Conservation (phyloP, 129 eudicot genomes). For the Smallanthus sonchifolius region DNA sequence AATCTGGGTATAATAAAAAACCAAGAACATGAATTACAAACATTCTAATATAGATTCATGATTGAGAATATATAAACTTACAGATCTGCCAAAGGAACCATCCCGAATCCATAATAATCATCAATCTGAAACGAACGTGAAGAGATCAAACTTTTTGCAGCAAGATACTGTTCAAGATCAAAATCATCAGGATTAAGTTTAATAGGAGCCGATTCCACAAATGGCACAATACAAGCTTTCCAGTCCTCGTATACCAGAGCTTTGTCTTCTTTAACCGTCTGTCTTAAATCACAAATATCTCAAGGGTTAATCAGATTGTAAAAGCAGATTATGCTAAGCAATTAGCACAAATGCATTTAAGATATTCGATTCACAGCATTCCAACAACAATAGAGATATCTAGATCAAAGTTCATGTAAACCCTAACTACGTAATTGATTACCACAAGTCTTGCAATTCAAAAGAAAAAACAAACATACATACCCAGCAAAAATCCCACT, state of each 20-base stretch:
- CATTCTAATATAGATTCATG: not conserved
- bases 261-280: conserved; percentile 87
- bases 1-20: conserved; percentile 37
- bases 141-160: conserved; percentile 87
- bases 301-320: not conserved
- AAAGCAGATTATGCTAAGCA: not conserved
- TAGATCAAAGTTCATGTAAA: not conserved
- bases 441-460: not conserved
- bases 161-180: conserved; percentile 61
- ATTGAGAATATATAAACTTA: conserved; percentile 37
- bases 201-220: conserved; percentile 43
- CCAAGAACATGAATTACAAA: not conserved
- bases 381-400: not conserved
- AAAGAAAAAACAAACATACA: no score
- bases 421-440: not conserved
- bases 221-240: conserved; percentile 76
- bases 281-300: conserved; percentile 31
- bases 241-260: conserved; percentile 66
- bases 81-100: conserved; percentile 99
- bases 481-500: no score
- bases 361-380: not conserved
- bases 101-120: conserved; percentile 79
- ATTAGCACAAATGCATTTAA: not conserved
- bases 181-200: conserved; percentile 52
- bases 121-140: conserved; percentile 87